phyloP scores from a whole-genome alignment of 805 yeast species.

The Cyberlindnera mycetangii region DNA sequence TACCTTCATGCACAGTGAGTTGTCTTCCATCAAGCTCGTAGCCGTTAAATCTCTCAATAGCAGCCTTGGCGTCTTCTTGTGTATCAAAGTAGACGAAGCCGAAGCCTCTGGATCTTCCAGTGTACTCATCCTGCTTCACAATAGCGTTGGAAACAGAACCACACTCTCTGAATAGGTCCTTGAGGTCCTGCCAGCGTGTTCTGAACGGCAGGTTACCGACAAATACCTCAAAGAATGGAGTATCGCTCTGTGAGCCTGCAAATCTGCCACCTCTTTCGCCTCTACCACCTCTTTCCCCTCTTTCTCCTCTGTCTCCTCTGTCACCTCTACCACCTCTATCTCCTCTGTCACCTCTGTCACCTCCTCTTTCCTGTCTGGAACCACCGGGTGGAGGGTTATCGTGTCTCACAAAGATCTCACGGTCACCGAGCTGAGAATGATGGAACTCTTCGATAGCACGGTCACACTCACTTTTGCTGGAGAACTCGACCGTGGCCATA shows the following conservation, averaged over 20 bases:
- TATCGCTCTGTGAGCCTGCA: conserved; percentile 18
- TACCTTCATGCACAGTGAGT: conserved; percentile 79
- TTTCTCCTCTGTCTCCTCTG: conserved; percentile 13
- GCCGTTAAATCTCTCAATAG: conserved; percentile 68
- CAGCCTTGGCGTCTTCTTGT: conserved; percentile 65
- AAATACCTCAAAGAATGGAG: conserved; percentile 52
- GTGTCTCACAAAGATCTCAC: conserved; percentile 85
- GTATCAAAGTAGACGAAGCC: conserved; percentile 75
- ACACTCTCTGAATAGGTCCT: conserved; percentile 74
- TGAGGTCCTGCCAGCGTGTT: conserved; percentile 79
- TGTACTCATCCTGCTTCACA: conserved; percentile 51
- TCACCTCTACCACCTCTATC: conserved; percentile 18
- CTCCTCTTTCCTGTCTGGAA: conserved; percentile 12
- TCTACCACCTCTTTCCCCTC: conserved; percentile 6
- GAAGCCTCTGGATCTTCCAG: conserved; percentile 81
- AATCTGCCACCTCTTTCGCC: neutral
- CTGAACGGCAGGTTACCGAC: conserved; percentile 81
- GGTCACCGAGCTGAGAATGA: conserved; percentile 61
- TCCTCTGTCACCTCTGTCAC: neutral
- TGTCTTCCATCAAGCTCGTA: conserved; percentile 70
- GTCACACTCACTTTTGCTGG: conserved; percentile 58
- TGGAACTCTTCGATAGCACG: conserved; percentile 69
- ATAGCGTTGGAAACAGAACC: conserved; percentile 86
- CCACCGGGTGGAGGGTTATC: conserved; percentile 76
- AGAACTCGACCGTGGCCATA: conserved; percentile 88